phyloP scores from a whole-genome alignment of 192 early-diverging fungal species.

The Chytriomyces confervae region DNA sequence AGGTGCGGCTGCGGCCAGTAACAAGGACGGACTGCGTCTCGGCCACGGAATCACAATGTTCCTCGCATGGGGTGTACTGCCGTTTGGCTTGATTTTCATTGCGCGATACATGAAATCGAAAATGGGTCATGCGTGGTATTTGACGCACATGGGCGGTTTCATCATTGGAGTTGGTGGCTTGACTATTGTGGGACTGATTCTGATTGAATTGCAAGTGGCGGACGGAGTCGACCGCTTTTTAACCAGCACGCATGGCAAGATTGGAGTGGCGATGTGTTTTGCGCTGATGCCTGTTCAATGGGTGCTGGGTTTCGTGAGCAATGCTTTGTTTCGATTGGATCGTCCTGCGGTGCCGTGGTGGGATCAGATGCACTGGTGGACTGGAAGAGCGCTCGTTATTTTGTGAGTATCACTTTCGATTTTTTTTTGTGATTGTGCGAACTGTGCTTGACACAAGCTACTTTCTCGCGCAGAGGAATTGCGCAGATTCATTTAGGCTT shows the following conservation, averaged over 20 bases:
- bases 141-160: slow-evolving; percentile 42
- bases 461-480: background rate
- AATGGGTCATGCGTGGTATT: slow-evolving; percentile 48
- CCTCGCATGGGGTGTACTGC: slow-evolving; percentile 42
- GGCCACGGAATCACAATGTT: slow-evolving; percentile 42
- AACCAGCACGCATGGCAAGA: slow-evolving; percentile 1
- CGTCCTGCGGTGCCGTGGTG: slow-evolving; percentile 41
- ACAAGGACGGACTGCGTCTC: slow-evolving; percentile 8
- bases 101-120: slow-evolving; percentile 48
- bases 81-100: slow-evolving; percentile 42
- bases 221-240: slow-evolving; percentile 12
- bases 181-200: slow-evolving; percentile 31
- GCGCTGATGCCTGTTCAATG: slow-evolving; percentile 34
- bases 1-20: background rate
- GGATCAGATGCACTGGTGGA: slow-evolving; percentile 51
- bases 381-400: slow-evolving; percentile 38
- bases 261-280: slow-evolving; percentile 22
- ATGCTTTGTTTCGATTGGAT: slow-evolving; percentile 37
- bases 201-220: slow-evolving; percentile 32
- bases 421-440: background rate
- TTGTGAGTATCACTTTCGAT: background rate
- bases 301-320: slow-evolving; percentile 40
- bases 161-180: slow-evolving; percentile 26
- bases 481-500: slow-evolving; percentile 9
- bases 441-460: background rate